phyloP scores from a whole-genome alignment of 2,329 filamentous ascomycete genomes.

The Tolypocladium pustulatum region DNA sequence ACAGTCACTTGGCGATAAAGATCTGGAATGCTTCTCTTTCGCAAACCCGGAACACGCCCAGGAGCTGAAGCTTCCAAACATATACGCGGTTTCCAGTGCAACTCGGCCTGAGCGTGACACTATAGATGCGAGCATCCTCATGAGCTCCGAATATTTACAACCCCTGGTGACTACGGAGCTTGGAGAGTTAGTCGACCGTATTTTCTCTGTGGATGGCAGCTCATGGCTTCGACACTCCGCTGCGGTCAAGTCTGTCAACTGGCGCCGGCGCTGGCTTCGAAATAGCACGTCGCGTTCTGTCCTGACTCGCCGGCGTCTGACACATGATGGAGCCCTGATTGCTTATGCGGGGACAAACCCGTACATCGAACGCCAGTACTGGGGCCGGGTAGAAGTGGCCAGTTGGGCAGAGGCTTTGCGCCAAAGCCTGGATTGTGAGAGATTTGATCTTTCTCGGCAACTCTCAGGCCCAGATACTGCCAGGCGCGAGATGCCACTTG shows the following conservation, averaged over 20 bases:
- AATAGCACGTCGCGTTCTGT: constrained; percentile 4
- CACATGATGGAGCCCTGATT: not conserved
- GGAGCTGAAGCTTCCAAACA: constrained; percentile 23
- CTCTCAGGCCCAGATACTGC: not conserved
- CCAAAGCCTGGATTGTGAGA: constrained; percentile 22
- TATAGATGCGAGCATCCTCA: constrained; percentile 88
- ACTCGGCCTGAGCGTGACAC: constrained; percentile 61
- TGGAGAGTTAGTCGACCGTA: constrained; percentile 50
- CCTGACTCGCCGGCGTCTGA: not conserved
- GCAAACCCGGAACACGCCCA: constrained; percentile 20
- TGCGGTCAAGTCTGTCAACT: constrained; percentile 70
- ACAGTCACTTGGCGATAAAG: constrained; percentile 43
- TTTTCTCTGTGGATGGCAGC: constrained; percentile 71
- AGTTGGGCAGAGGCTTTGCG: constrained; percentile 26
- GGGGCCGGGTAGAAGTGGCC: constrained; percentile 21
- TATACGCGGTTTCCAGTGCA: constrained; percentile 71
- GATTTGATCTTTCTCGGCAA: constrained; percentile 9
- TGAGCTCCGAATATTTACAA: constrained; percentile 83
- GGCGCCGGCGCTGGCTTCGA: constrained; percentile 37
- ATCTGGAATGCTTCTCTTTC: constrained; percentile 59
- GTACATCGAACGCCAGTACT: constrained; percentile 11
- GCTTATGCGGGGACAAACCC: constrained; percentile 4
- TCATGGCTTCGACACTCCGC: constrained; percentile 74
- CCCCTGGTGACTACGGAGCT: constrained; percentile 73
- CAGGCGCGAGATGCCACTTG: constrained; percentile 4